Conservation (phyloP, 306 rosid species). For the Vigna angularis region DNA sequence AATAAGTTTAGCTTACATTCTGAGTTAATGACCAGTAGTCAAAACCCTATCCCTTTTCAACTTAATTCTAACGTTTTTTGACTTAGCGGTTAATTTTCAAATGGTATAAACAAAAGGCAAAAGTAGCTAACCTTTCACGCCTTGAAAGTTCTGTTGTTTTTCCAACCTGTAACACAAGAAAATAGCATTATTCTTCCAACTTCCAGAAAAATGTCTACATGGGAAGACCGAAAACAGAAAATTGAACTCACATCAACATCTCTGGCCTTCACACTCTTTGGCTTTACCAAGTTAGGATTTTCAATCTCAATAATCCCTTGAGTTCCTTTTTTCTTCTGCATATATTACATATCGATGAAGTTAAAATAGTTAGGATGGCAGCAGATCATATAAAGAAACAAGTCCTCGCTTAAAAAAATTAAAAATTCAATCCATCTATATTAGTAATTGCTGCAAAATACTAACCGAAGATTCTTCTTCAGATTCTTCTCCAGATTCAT, state of each 20-base stretch:
- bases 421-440: constrained; percentile 11
- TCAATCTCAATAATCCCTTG: constrained; percentile 90
- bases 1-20: not conserved
- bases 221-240: constrained; percentile 25
- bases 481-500: constrained; percentile 64
- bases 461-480: constrained; percentile 70
- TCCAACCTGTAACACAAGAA: constrained; percentile 57
- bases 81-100: not conserved
- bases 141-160: constrained; percentile 93
- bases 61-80: not conserved
- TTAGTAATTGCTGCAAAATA: constrained; percentile 18
- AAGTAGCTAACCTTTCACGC: constrained; percentile 81
- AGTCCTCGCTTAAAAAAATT: not conserved
- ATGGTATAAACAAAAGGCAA: constrained; percentile 25
- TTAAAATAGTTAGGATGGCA: constrained; percentile 9
- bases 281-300: constrained; percentile 89
- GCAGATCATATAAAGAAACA: constrained; percentile 7
- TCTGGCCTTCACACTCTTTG: constrained; percentile 74
- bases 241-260: constrained; percentile 75
- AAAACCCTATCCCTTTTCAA: not conserved
- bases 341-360: constrained; percentile 37
- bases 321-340: constrained; percentile 82
- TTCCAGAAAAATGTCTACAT: not conserved
- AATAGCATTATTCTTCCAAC: constrained; percentile 32
- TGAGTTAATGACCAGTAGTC: not conserved